Percentiles rank a stretch among this genome's conserved stretches.
These are phyloP conservation scores for Sarocladiaceae sp. DNA, from an alignment of 2,329 filamentous ascomycete species.

Conservation along the genomic window DNA sequence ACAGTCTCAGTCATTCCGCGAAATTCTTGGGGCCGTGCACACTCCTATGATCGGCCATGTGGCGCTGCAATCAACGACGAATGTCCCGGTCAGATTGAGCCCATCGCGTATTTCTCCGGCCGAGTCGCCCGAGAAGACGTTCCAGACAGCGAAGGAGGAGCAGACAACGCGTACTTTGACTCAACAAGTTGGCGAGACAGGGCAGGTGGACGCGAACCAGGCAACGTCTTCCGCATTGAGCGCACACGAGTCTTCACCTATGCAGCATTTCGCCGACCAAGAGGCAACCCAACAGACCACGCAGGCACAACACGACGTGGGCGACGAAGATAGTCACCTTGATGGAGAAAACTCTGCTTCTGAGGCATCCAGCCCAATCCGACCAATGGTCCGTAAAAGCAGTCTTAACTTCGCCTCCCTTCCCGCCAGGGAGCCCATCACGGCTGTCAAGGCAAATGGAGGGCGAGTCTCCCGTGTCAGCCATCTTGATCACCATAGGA, in stretches of 20 bases:
- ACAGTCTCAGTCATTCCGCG: slow-evolving; percentile 7
- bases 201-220: not conserved
- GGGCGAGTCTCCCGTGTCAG: slow-evolving; percentile 68
- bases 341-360: slow-evolving; percentile 56
- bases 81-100: slow-evolving; percentile 16
- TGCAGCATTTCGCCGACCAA: too few relatives aligned
- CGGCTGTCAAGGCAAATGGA: slow-evolving; percentile 76
- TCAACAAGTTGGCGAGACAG: not conserved
- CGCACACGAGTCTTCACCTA: not conserved
- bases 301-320: not conserved
- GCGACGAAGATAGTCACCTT: not conserved
- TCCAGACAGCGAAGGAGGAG: slow-evolving; percentile 39
- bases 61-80: slow-evolving; percentile 12
- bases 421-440: slow-evolving; percentile 81
- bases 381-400: slow-evolving; percentile 80
- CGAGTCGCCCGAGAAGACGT: slow-evolving; percentile 30
- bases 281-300: not conserved
- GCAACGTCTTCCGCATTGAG: not conserved
- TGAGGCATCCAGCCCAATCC: slow-evolving; percentile 66
- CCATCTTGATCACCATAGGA: slow-evolving; percentile 66
- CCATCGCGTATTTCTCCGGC: slow-evolving; percentile 20
- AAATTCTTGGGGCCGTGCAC: slow-evolving; percentile 11
- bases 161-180: slow-evolving; percentile 24
- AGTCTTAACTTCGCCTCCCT: slow-evolving; percentile 92
- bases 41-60: not conserved